A percentile compares a stretch with the other conserved stretches of the same genome.
phyloP scores from a whole-genome alignment of 108 stramenopile species.

The Bacterosira constricta region DNA sequence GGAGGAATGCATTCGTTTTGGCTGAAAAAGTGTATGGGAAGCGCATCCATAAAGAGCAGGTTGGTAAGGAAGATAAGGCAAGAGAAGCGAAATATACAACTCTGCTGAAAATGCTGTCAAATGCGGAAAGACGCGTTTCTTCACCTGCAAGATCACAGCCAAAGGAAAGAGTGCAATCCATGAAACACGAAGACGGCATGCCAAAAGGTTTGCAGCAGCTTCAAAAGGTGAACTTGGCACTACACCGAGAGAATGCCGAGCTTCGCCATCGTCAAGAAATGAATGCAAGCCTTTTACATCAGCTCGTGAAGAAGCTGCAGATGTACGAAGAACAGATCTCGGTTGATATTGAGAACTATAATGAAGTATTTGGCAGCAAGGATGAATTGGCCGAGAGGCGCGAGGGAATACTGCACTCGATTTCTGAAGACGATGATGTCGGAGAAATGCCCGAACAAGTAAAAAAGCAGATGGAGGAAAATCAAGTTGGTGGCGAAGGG shows the following conservation, averaged over 20 bases:
- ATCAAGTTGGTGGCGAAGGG: constrained; percentile 1
- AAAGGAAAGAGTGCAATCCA: background rate
- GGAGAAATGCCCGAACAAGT: constrained; percentile 1
- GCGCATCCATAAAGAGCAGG: constrained; percentile 4
- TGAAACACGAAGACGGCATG: background rate
- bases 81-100: constrained; percentile 2
- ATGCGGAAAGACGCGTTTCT: constrained; percentile 12
- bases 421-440: background rate
- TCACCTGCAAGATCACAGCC: background rate
- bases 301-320: constrained; percentile 21
- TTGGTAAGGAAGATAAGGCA: background rate
- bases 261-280: constrained; percentile 14
- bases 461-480: background rate
- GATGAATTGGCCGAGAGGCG: constrained; percentile 10
- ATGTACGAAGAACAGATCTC: constrained; percentile 9
- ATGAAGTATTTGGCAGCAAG: constrained; percentile 5
- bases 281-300: background rate
- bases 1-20: constrained; percentile 32
- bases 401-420: background rate
- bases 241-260: constrained; percentile 24
- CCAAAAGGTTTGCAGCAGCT: constrained; percentile 2
- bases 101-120: constrained; percentile 11
- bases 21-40: constrained; percentile 19
- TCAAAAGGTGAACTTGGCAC: constrained; percentile 8
- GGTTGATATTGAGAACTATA: constrained; percentile 10